Evolutionary conservation across 2,329 filamentous ascomycete genomes (phyloP), one percentile per base, ranked within the genome.

Genomic region (Cladosporium sp.): DNA sequence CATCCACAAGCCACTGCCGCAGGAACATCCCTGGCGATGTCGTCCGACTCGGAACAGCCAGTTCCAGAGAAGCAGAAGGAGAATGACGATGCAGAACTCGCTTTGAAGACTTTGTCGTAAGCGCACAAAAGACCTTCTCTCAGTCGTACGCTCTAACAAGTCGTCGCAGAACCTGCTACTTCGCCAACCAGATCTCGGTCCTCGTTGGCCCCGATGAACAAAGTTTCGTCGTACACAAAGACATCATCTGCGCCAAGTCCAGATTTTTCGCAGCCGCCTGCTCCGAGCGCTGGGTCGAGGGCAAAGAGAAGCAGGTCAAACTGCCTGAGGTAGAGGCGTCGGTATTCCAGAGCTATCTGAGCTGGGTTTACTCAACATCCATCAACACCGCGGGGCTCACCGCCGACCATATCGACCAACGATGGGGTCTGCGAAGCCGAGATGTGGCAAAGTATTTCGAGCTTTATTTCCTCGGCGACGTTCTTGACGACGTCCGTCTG

Each of bases 211-310:
- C 21, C 7, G 55, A 53, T 5, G 61, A 65, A 21, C 4, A 65
- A 8, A 33, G 33, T 1, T 69, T 70, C 63, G n/a, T 56, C 3
- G 62, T 68, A 11, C 66, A 70, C 60, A 64, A 71, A 44, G 68
- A 68, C 29, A 21, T 66, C 7, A 60, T 70, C 6, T 63, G 62
- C 46, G 26, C 35, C 0, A 37, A 23, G 14, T 70, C 69, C 11
- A 57, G 52, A 12, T 70, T 68, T 64, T 68, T 71, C 66, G 44
- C 50, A 29, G 65, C 67, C 6, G 68, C 67, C 16, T 66, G 53
- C 31, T 58, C 61, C 2, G 23, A 37, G 2, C 37, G 28, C 16
- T 70, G 69, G 68, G 14, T 35, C 0, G 65, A 67, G 14, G 52
- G 46, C 2, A 31, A 18, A 12, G 53, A 66, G 18, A 59, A 65